Percentiles rank a stretch among this genome's conserved stretches.
phyloP scores from a whole-genome alignment of 2,329 filamentous ascomycete genomes.

The Rhynchosporium secalis region DNA sequence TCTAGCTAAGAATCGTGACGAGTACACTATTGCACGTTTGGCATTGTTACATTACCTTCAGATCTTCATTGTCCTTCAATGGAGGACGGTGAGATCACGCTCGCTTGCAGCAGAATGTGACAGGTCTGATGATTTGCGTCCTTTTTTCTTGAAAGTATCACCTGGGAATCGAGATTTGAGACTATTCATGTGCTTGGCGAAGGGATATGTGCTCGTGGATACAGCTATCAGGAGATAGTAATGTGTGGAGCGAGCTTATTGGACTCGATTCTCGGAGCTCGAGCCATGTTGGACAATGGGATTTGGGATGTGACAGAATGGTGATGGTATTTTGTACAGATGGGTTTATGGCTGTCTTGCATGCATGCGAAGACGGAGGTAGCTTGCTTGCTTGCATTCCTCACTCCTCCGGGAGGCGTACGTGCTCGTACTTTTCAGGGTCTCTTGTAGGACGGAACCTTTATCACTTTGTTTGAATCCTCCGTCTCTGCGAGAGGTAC shows the following conservation, averaged over 20 bases:
- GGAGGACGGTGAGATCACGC: constrained; percentile 1
- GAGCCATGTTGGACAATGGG: neutral
- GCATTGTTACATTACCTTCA: neutral
- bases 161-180: neutral
- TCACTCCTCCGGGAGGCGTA: neutral
- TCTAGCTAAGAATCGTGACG: too few species aligned
- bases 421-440: neutral
- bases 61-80: neutral
- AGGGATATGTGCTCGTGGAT: too few species aligned
- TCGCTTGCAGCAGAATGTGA: neutral
- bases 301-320: neutral
- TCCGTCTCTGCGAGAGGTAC: neutral
- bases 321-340: neutral
- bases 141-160: neutral
- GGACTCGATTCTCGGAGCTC: neutral
- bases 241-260: neutral
- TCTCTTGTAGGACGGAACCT: neutral
- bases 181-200: too few species aligned
- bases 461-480: neutral
- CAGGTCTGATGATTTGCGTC: neutral
- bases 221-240: too few species aligned
- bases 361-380: neutral
- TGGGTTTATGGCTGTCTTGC: neutral
- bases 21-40: neutral
- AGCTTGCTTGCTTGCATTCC: neutral